A percentile compares a stretch with the other conserved stretches of the same genome.
These are phyloP conservation scores for Ceratobasidium sp. DNA, from an alignment of 1,284 basidiomycete species.

Conservation along the genomic window DNA sequence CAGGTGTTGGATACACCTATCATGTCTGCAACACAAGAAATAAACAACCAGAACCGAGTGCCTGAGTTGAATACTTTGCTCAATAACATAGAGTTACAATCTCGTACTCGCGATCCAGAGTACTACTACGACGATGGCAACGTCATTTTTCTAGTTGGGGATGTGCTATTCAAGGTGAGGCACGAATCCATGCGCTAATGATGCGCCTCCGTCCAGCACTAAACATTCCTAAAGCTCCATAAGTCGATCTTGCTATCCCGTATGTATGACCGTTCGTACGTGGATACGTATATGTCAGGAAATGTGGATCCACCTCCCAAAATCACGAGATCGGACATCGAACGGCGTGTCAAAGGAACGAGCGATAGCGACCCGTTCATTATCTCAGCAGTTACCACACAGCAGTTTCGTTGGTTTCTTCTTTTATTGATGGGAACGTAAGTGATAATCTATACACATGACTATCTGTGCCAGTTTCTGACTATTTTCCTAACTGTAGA, in stretches of 20 bases:
- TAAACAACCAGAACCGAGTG: too few species aligned
- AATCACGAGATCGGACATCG: not conserved
- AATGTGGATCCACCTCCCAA: not conserved
- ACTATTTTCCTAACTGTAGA: not conserved
- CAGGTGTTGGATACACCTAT: too few species aligned
- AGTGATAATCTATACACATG: not conserved
- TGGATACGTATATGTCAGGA: not conserved
- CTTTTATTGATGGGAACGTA: not conserved
- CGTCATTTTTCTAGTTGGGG: not conserved
- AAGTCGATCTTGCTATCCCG: not conserved
- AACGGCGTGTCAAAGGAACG: not conserved
- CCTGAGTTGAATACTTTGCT: too few species aligned
- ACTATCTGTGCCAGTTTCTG: not conserved
- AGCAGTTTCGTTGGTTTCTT: not conserved
- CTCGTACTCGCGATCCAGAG: not conserved
- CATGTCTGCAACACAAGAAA: too few species aligned
- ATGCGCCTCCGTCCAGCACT: too few species aligned
- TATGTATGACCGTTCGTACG: not conserved
- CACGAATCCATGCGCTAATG: too few species aligned
- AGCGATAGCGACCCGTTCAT: too few species aligned
- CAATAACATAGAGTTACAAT: not conserved
- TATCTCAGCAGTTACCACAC: too few species aligned
- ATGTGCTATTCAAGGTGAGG: slow-evolving; percentile 19
- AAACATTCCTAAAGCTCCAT: too few species aligned
- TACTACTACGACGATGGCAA: slow-evolving; percentile 34